Percentiles rank a stretch among this genome's conserved stretches.
These are phyloP conservation scores for Pichia inconspicua DNA, from an alignment of 1,139 yeast genomes.

Conservation along the genomic window DNA sequence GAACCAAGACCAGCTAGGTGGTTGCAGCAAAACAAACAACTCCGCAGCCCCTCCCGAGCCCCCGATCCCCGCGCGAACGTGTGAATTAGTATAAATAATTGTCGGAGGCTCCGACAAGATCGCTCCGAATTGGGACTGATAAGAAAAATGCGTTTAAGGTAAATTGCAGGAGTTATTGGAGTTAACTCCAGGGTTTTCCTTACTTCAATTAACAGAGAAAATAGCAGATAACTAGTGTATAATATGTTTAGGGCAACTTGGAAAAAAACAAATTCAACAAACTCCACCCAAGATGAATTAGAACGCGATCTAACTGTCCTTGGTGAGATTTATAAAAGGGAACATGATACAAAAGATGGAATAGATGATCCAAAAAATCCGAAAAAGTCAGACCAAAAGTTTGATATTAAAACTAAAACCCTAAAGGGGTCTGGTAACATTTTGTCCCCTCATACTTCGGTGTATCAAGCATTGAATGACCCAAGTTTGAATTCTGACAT, in stretches of 20 bases:
- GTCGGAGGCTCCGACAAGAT: no score
- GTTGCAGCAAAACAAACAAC: not conserved
- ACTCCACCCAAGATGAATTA: not conserved
- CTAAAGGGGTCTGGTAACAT: conserved; percentile 3
- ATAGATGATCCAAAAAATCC: not conserved
- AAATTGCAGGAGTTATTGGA: not conserved
- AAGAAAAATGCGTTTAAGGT: not conserved
- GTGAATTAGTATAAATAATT: no score
- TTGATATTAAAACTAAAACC: not conserved
- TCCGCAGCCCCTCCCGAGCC: not conserved
- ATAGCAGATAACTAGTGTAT: no score
- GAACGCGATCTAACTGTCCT: not conserved
- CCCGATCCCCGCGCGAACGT: not conserved
- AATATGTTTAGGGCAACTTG: not conserved
- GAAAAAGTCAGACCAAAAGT: not conserved
- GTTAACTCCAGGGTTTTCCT: not conserved
- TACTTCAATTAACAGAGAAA: no score
- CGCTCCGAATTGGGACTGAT: not conserved
- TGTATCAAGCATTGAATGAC: conserved; percentile 25
- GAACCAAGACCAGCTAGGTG: not conserved
- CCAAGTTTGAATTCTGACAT: conserved; percentile 24
- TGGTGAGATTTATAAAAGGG: not conserved
- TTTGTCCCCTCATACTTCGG: conserved; percentile 26
- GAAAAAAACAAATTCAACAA: not conserved
- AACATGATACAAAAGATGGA: not conserved